Base-by-base conservation (phyloP, 116 monocot species). In the Dioscorea cayenensis region DNA sequence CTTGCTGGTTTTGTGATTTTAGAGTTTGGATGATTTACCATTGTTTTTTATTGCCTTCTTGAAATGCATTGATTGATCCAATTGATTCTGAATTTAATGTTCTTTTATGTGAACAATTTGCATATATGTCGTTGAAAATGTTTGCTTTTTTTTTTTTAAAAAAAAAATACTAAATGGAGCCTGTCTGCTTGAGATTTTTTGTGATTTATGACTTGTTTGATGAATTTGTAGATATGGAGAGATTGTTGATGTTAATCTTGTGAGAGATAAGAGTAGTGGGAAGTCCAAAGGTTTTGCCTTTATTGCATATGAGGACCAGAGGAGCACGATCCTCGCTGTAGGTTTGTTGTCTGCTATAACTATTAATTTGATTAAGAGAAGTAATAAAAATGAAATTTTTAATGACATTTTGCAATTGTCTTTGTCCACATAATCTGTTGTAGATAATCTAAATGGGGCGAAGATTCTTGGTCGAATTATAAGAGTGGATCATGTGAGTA, bases 251-350 rank as follows among this genome's bases (percentile, higher is more conserved):
- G 84, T 97, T 63, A 97, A 97, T 66, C 88, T 97, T 67, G 88
- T 97, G 12, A 82, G 97, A 81, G 93, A 97, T 62, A 97, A 90
- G 67, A 84, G 76, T 25, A 90, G 90, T 7, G 97, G 97, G 61
- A 93, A 97, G 71, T 88, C 93, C 18, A 92, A 86, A 75, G 93
- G 97, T 10, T 97, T 97, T 73, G 90, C 90, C 17, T 97, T 97
- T 75, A 60, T 97, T 76, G 93, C 93, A 25, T 97, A 93, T 43
- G 97, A 97, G 73, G 97, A 97, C 70, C 97, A 97, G 77, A 82
- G 93, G 68, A 97, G 97, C 80, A 97, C 93, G 49, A 73, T 83
- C 65, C 97, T 97, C 70, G 93, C 93, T 73, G 93, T 97, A 37
- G 97, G 94, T 87, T 25, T 59, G 82, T 75, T 58, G 13, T 48